Conservation (phyloP, 176 grass and related monocot species). For the Canna indica region DNA sequence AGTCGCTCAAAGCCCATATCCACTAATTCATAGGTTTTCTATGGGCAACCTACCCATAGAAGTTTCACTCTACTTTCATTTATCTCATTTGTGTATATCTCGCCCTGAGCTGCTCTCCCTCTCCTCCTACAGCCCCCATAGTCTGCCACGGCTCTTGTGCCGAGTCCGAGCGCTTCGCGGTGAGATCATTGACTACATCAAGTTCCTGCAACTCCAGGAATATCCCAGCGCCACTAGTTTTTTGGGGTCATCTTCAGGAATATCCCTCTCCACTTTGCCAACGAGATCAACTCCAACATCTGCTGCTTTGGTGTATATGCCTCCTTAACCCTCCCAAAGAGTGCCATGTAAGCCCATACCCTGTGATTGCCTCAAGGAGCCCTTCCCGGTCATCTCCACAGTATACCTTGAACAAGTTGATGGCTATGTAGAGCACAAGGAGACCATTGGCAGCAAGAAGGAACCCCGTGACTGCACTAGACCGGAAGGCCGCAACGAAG, state of each 20-base stretch:
- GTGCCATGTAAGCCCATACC: constrained; percentile 61
- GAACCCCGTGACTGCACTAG: constrained; percentile 67
- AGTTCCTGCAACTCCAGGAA: too few species aligned
- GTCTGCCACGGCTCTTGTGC: too few species aligned
- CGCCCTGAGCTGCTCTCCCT: too few species aligned
- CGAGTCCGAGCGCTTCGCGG: too few species aligned
- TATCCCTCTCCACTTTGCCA: constrained; percentile 53
- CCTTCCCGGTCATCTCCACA: constrained; percentile 70
- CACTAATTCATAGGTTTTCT: too few species aligned
- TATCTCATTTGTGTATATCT: too few species aligned
- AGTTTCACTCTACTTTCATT: too few species aligned
- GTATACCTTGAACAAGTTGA: constrained; percentile 52
- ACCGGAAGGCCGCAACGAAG: constrained; percentile 50
- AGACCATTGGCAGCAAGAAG: constrained; percentile 50
- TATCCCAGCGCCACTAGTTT: constrained; percentile 65
- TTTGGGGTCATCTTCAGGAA: constrained; percentile 58
- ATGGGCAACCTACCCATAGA: too few species aligned
- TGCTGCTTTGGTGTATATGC: constrained; percentile 66
- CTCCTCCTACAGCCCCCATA: too few species aligned
- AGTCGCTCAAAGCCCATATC: too few species aligned
- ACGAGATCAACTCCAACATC: constrained; percentile 70
- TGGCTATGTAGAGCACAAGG: constrained; percentile 55
- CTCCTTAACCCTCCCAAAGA: constrained; percentile 58
- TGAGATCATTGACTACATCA: too few species aligned
- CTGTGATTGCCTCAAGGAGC: constrained; percentile 56